These are phyloP conservation scores for Komagataella phaffii DNA, from an alignment of 805 yeast genomes.

Conservation along the genomic window DNA sequence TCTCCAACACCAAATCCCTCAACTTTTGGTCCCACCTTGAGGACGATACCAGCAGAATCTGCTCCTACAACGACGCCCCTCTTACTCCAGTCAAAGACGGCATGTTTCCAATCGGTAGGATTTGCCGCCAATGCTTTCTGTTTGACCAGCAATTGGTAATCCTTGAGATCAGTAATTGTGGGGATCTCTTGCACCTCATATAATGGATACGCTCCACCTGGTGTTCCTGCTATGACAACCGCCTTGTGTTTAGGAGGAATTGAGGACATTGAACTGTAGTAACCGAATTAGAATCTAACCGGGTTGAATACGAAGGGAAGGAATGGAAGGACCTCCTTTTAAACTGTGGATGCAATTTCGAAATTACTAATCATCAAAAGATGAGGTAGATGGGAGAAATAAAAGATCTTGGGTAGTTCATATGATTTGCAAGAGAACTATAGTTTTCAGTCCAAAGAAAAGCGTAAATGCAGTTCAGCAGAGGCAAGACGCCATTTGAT, in stretches of 20 bases:
- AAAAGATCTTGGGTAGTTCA: no score
- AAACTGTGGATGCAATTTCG: no score
- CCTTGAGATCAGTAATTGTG: constrained; percentile 12
- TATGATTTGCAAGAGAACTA: no score
- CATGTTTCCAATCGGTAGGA: constrained; percentile 9
- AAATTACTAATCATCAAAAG: no score
- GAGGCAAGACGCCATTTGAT: no score
- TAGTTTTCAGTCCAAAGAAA: no score
- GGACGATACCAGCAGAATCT: constrained; percentile 47
- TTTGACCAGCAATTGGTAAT: constrained; percentile 33
- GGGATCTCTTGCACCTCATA: constrained; percentile 9
- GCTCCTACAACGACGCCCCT: constrained; percentile 42
- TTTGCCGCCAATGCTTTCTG: constrained; percentile 3
- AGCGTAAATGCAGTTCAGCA: no score
- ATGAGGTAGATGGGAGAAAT: no score
- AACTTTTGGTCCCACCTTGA: constrained; percentile 34
- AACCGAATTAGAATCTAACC: no score
- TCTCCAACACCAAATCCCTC: constrained; percentile 35
- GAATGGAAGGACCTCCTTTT: no score
- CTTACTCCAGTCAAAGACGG: constrained; percentile 22
- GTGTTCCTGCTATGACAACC: constrained; percentile 21
- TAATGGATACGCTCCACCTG: constrained; percentile 8
- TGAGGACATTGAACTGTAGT: background rate
- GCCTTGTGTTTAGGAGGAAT: constrained; percentile 25
- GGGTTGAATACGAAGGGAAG: no score